Conservation (phyloP, 805 yeast genomes). For the Lipomyces sp. region DNA sequence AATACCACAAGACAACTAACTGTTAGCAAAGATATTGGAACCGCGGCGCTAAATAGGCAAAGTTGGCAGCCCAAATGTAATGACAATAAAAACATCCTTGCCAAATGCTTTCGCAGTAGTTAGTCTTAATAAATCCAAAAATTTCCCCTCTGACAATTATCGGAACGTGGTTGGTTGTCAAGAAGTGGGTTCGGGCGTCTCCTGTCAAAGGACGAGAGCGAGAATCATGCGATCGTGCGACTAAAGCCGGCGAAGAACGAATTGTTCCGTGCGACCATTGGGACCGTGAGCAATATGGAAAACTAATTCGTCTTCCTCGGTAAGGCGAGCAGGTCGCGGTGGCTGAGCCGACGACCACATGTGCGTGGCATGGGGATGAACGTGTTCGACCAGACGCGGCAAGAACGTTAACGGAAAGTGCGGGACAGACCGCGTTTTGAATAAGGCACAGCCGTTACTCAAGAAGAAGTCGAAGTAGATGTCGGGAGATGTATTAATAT, state of each 20-base stretch:
- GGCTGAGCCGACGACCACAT: constrained; percentile 88
- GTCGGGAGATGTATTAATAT: not conserved
- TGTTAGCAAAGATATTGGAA: no score
- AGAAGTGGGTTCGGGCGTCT: constrained; percentile 86
- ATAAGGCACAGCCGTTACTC: constrained; percentile 17
- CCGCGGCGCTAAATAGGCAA: no score
- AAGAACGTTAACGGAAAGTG: constrained; percentile 66
- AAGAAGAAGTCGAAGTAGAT: not conserved
- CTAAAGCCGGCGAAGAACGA: constrained; percentile 91
- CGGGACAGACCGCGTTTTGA: constrained; percentile 82
- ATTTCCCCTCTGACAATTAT: constrained; percentile 44
- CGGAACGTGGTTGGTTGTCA: no score
- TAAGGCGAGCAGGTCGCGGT: constrained; percentile 93
- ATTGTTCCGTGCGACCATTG: constrained; percentile 91
- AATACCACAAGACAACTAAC: no score
- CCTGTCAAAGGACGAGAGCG: constrained; percentile 70
- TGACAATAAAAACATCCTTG: constrained; percentile 50
- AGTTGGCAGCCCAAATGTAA: no score
- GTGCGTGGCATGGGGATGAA: constrained; percentile 99
- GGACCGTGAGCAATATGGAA: constrained; percentile 87
- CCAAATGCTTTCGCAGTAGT: constrained; percentile 50
- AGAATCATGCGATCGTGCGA: constrained; percentile 69
- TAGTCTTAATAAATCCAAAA: constrained; percentile 48
- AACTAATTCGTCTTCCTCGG: constrained; percentile 88
- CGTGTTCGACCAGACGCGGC: constrained; percentile 90